These are phyloP conservation scores for Cercospora beticola DNA, from an alignment of 2,329 filamentous ascomycete species.

Conservation along the genomic window DNA sequence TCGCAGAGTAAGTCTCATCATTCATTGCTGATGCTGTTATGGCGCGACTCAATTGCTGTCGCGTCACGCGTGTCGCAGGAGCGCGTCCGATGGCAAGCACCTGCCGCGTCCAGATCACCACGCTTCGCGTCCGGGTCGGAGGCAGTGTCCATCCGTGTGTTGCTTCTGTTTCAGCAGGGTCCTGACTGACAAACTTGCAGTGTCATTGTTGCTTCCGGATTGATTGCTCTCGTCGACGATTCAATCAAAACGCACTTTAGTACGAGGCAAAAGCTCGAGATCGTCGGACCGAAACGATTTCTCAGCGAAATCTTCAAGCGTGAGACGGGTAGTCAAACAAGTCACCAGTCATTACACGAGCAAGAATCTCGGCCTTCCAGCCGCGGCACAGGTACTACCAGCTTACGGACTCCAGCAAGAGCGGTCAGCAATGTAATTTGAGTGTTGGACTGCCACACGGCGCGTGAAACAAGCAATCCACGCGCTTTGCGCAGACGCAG, in stretches of 20 bases:
- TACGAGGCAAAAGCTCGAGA: slow-evolving; percentile 57
- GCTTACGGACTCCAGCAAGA: slow-evolving; percentile 4
- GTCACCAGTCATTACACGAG: slow-evolving; percentile 25
- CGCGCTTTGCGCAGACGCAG: slow-evolving; percentile 1
- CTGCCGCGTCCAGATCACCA: not conserved
- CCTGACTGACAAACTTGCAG: slow-evolving; percentile 47
- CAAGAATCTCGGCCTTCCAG: slow-evolving; percentile 26
- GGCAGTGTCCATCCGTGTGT: not conserved
- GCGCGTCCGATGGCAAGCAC: not conserved
- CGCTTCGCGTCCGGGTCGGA: not conserved
- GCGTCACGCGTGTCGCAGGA: not conserved
- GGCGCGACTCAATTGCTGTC: not conserved
- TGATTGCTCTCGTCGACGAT: slow-evolving; percentile 86
- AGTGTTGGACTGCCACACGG: slow-evolving; percentile 7
- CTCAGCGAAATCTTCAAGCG: slow-evolving; percentile 65
- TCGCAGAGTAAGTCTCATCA: slow-evolving; percentile 70
- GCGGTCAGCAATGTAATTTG: slow-evolving; percentile 15
- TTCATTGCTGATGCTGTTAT: not conserved
- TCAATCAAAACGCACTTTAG: slow-evolving; percentile 78
- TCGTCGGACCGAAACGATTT: slow-evolving; percentile 61
- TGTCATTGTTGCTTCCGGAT: slow-evolving; percentile 83
- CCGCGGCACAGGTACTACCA: slow-evolving; percentile 22
- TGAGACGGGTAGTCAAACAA: slow-evolving; percentile 32
- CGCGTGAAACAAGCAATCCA: slow-evolving; percentile 5
- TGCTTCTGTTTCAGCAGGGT: not conserved